Conservation (phyloP, 2,329 filamentous ascomycete species). For the Paraphaeosphaeria minitans region DNA sequence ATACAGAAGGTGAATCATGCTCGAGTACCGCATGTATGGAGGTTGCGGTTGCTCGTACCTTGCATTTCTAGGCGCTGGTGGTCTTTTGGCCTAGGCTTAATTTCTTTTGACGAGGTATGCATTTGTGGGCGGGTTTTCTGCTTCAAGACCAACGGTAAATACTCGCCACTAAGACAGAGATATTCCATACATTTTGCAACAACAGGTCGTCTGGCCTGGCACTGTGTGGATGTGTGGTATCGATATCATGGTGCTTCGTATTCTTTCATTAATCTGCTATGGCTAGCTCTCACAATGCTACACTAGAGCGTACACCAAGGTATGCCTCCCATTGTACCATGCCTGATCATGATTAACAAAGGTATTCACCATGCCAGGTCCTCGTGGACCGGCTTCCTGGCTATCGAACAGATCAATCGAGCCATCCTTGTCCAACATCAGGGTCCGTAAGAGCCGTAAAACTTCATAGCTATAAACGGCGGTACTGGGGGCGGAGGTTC, state of each 20-base stretch:
- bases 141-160: neutral
- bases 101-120: neutral
- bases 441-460: neutral
- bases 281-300: neutral
- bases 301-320: conserved; percentile 4
- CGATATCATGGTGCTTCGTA: conserved; percentile 6
- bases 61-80: neutral
- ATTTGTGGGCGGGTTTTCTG: neutral
- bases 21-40: neutral
- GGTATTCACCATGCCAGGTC: neutral
- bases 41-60: neutral
- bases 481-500: conserved; percentile 2
- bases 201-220: too few relatives aligned
- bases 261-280: conserved; percentile 4
- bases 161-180: neutral
- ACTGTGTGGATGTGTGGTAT: neutral
- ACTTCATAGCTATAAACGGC: neutral
- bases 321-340: neutral
- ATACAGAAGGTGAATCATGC: neutral
- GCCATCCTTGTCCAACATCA: neutral
- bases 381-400: neutral
- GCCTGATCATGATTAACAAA: neutral
- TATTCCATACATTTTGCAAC: neutral
- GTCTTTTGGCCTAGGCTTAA: neutral
- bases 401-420: neutral